Evolutionary conservation across 495 filamentous ascomycete genomes (phyloP).

Genomic region (Hypomontagnella monticulosa): DNA sequence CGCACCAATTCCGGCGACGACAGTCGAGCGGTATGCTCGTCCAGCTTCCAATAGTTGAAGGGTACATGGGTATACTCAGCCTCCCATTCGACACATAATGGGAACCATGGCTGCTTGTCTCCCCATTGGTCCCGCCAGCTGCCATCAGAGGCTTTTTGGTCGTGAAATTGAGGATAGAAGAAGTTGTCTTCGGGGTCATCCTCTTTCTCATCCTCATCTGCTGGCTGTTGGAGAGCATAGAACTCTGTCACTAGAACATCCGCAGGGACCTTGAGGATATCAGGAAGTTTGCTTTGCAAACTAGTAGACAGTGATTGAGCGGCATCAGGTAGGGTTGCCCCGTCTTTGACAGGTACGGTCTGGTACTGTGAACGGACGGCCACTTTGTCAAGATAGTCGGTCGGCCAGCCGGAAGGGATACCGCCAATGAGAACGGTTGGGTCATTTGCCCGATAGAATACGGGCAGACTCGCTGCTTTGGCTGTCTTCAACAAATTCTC

Average conservation of each 20-base stretch:
- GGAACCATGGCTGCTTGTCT: slow-evolving; percentile 58
- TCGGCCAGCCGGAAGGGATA: slow-evolving; percentile 56
- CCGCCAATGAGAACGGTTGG: slow-evolving; percentile 59
- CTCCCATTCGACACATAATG: slow-evolving; percentile 65
- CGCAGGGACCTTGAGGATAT: too few species aligned
- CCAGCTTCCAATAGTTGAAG: slow-evolving; percentile 45
- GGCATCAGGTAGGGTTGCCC: too few species aligned
- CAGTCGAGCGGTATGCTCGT: slow-evolving; percentile 18
- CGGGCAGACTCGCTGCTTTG: slow-evolving; percentile 26
- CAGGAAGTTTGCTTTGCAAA: too few species aligned
- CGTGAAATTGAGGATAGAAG: slow-evolving; percentile 30
- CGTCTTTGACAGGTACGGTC: too few species aligned
- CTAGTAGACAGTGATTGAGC: too few species aligned
- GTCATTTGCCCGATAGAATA: slow-evolving; percentile 50
- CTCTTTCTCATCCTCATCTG: too few species aligned
- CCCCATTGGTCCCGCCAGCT: slow-evolving; percentile 51
- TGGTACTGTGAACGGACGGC: slow-evolving; percentile 45
- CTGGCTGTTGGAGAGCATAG: too few species aligned
- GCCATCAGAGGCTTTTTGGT: slow-evolving; percentile 8
- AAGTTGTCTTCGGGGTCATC: too few species aligned
- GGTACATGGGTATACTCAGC: slow-evolving; percentile 60
- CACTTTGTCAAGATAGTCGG: slow-evolving; percentile 54
- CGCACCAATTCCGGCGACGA: slow-evolving; percentile 18
- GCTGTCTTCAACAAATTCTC: slow-evolving; percentile 5
- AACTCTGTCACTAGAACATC: too few species aligned